These are phyloP conservation scores for Sclerotinia minor DNA, from an alignment of 2,329 filamentous ascomycete genomes.

Conservation along the genomic window DNA sequence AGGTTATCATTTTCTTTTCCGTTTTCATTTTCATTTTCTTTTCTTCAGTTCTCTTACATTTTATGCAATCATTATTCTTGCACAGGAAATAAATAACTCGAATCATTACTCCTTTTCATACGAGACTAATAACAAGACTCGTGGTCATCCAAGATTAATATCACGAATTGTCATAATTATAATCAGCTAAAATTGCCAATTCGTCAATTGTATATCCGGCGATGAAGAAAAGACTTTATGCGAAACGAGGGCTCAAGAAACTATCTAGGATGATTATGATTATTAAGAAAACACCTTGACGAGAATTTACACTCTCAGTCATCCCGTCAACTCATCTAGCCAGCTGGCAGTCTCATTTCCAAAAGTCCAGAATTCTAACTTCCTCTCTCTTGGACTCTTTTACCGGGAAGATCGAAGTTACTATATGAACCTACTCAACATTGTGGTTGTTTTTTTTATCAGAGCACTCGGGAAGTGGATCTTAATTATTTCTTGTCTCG, in stretches of 20 bases:
- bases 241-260: background rate
- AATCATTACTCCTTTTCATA: background rate
- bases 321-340: background rate
- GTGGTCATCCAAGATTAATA: too few relatives aligned
- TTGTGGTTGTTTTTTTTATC: background rate
- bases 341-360: background rate
- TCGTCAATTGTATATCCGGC: too few relatives aligned
- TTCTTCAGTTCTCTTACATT: background rate
- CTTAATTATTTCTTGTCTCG: conserved; percentile 8
- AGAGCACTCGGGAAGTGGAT: background rate
- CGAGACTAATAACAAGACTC: background rate
- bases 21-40: background rate
- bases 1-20: background rate
- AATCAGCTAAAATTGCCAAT: too few relatives aligned
- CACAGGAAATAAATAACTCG: background rate
- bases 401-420: background rate
- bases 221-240: conserved; percentile 1
- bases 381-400: too few relatives aligned
- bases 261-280: background rate
- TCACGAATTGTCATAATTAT: too few relatives aligned
- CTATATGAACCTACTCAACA: background rate
- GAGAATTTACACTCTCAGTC: background rate
- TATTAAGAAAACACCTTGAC: background rate
- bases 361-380: conserved; percentile 1
- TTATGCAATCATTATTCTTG: background rate